Base-by-base conservation (phyloP, 2,329 filamentous ascomycete genomes). In the Coniella lustricola region DNA sequence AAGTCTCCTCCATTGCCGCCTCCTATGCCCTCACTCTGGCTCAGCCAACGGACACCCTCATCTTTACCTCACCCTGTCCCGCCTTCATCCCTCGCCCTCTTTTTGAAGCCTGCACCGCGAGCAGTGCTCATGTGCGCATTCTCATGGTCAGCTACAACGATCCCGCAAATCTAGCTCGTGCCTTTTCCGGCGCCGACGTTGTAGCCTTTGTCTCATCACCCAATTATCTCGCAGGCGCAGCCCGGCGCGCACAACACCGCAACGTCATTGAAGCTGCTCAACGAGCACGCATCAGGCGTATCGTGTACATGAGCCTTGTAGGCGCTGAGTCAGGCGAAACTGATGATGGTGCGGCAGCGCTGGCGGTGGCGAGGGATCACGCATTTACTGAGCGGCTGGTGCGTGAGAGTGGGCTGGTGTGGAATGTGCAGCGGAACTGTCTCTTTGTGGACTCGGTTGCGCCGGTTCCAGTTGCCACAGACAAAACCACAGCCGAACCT, bases 221-320 rank as follows among this genome's bases (percentile, higher is more conserved):
- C n/a, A 43, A 43, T 12, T 43, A 43, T 18, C 40, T 43, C 40
- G 40, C 40, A 9, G 47, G 46, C 7, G 48, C 46, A 16, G 45
- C 25, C 22, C 34, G 48, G n/a, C 44, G 53, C 9, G 34, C 44
- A 12, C 54, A 56, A 40, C 47, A 50, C 12, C 47, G 45, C 3
- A 44, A 43, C 14, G 54, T 54, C 7, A 44, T 56, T n/a, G 48
- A 53, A 14, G 65, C 65, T 8, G 63, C 63, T 1, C 64, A 54
- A 5, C 60, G 61, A 21, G 55, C 63, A 1, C 63, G 64, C 3
- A 66, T 68, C 43, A 61, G 58, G 35, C 59, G 57, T 10, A 53
- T 68, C 40, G 66, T 63, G 56, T 68, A 66, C 49, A 65, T 64
- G 7, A 64, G 60, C n/a, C 63, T 61, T 8, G 64, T 68, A 22